These are phyloP conservation scores for Coccomyxa subellipsoidea DNA, from an alignment of 163 green algal genomes.

Conservation along the genomic window DNA sequence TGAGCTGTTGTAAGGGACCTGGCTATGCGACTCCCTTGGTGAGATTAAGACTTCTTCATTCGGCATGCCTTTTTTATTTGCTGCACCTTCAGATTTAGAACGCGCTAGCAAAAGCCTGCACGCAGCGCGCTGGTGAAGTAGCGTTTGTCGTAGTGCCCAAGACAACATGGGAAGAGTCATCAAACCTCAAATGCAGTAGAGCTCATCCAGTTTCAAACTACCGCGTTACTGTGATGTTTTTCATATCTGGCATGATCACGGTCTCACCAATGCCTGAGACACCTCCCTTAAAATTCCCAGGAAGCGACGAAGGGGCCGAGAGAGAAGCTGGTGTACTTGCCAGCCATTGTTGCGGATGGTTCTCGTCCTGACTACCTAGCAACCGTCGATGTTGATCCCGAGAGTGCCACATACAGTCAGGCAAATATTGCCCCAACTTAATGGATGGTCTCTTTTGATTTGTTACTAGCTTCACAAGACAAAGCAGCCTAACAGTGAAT, in stretches of 20 bases:
- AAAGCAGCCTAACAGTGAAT: background rate
- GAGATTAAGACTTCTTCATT: background rate
- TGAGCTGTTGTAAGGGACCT: slow-evolving; percentile 30
- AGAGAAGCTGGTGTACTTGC: slow-evolving; percentile 75
- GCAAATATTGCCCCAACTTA: no score
- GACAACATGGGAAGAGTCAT: no score
- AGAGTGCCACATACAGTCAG: slow-evolving; percentile 57
- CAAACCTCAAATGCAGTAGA: no score
- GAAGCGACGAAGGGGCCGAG: slow-evolving; percentile 31
- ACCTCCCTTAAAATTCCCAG: slow-evolving; percentile 14
- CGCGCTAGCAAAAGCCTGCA: no score
- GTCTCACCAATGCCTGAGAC: background rate
- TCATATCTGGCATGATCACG: background rate
- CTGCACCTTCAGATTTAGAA: no score
- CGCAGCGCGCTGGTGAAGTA: no score
- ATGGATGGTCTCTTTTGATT: no score
- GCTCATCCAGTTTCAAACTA: no score
- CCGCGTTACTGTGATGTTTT: no score
- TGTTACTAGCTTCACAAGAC: no score
- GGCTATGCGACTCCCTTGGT: slow-evolving; percentile 52
- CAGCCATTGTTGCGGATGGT: slow-evolving; percentile 51
- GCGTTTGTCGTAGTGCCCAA: no score
- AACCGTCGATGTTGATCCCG: slow-evolving; percentile 69
- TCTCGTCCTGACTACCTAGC: slow-evolving; percentile 72
- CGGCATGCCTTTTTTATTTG: no score